A percentile compares a stretch with the other conserved stretches of the same genome.
Conservation (phyloP, 2,329 filamentous ascomycete genomes). For the Fusarium burgessii region DNA sequence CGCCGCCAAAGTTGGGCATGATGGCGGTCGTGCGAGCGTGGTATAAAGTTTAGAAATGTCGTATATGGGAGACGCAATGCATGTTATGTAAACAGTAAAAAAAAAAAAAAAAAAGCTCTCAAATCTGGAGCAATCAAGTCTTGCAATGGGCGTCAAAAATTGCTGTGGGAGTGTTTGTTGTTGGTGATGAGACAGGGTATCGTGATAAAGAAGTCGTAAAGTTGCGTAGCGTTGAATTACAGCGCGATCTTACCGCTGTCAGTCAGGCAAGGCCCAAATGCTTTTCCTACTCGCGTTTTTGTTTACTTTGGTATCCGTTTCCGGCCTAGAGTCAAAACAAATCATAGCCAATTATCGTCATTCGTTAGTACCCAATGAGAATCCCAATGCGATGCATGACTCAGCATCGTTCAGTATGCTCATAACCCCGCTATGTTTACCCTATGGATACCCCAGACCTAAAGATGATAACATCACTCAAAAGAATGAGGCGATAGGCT, state of each 20-base stretch:
- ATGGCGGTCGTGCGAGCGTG: constrained; percentile 35
- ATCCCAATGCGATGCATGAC: neutral
- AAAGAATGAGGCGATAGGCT: constrained; percentile 32
- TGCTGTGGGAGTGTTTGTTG: constrained; percentile 35
- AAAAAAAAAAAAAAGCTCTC: constrained; percentile 6
- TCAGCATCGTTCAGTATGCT: constrained; percentile 18
- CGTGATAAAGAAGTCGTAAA: constrained; percentile 36
- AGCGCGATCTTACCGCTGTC: constrained; percentile 40
- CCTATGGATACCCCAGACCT: constrained; percentile 18
- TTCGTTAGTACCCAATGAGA: constrained; percentile 16
- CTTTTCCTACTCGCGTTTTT: constrained; percentile 51
- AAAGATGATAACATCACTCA: constrained; percentile 39
- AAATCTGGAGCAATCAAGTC: neutral
- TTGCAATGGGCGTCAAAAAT: constrained; percentile 11
- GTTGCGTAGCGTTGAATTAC: constrained; percentile 31
- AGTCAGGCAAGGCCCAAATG: constrained; percentile 28
- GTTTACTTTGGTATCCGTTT: constrained; percentile 57
- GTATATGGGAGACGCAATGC: constrained; percentile 30
- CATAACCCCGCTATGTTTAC: constrained; percentile 35
- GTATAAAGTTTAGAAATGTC: constrained; percentile 38
- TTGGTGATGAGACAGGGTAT: constrained; percentile 30
- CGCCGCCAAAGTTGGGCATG: constrained; percentile 74
- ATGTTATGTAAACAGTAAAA: constrained; percentile 33
- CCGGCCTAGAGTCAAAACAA: constrained; percentile 50
- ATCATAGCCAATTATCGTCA: constrained; percentile 30